Evolutionary conservation across 2,329 filamentous ascomycete genomes (phyloP), one percentile per base, ranked within the genome.

Genomic region (Aspergillus vadensis): DNA sequence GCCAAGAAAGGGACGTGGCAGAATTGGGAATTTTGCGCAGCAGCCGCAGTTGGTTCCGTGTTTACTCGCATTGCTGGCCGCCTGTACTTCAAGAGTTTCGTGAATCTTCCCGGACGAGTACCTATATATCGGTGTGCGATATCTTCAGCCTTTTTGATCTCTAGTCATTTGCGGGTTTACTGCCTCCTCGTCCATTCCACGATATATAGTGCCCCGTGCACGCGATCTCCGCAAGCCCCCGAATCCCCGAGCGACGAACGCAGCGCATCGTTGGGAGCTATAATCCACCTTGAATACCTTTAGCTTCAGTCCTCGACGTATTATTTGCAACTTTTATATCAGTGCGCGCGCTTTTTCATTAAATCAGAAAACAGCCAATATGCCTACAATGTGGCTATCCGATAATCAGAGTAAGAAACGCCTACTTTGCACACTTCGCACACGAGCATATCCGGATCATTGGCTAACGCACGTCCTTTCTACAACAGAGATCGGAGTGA

Each of bases 341-440:
- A 21, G 19, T 44, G 41, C 10, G 7, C 44, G 5, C 44, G 8
- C 17, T 25, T 27, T 17, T 39, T 17, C 23, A 6, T 30, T 14
- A n/a, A 14, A 36, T 21, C 17, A 49, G 2, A 38, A 38, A 23
- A 30, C 3, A 30, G 32, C 41, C 73, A 85, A 77, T 56, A 91
- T 93, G 90, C 90, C 90, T 73, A 90, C 91, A 63, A 96, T 97
- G 91, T 98, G 94, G 94, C 85, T 98, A 73, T 91, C 93, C 71
- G 94, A 98, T 80, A 87, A 90, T 75, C 94, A 98, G 80, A 98
- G 94, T 97, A 85, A 73, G 90, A 30, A 36, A 9, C n/a, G 19
- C 44, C 19, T 14, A 2, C 39, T 8, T 15, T 36, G 12, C 7
- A 21, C 19, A 41, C 19, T 19, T n/a, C 41, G 32, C 32, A 36